Base-by-base conservation (phyloP, 108 stramenopile species). In the Cyclotella kingstonii region DNA sequence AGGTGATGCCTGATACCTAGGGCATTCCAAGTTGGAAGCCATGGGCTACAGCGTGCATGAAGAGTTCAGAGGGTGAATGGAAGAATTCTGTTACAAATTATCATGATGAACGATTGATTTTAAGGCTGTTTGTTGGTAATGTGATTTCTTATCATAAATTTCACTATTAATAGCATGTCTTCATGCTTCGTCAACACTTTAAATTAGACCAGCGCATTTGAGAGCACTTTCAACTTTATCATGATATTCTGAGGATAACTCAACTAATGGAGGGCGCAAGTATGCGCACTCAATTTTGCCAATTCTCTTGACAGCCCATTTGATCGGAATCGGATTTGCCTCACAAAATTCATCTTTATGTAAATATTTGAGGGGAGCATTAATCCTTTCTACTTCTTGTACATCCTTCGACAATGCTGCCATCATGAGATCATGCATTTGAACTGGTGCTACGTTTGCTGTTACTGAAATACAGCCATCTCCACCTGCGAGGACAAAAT, bases 391-490 rank as follows among this genome's bases (percentile, higher is more conserved):
- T 10, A 83, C 73, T 47, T 49, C 66, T 43, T 54, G 42, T 23
- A 30, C 52, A 54, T 83, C 77, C 33, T 70, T 62, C 23, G 42
- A 48, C 30, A 68, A 23, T 45, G 83, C 81, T 21, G 82, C 73
- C 70, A 54, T 70, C 54, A 86, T 72, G 31, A 88, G 66, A 17
- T 70, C 22, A 29, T 82, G 70, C 79, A 84, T 80, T 54, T 51
- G 45, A 34, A 54, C 31, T 4, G 87, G 87, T 3, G 80, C 82
- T 7, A 88, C 81, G 62, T 85, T 82, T 3, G 84, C 83, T 9
- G 84, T 85, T 0, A 88, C 87, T 15, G 81, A 82, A 39, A 88
- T 82, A 54, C 83, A 78, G 7, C 87, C 87, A 57, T 88, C 76
- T 8, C 87, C 87, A n/a, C 87, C 87, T 6, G 43, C 11, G 14